These are phyloP conservation scores for Elaeagnus macrophylla DNA, from an alignment of 306 rosid species.

Conservation along the genomic window DNA sequence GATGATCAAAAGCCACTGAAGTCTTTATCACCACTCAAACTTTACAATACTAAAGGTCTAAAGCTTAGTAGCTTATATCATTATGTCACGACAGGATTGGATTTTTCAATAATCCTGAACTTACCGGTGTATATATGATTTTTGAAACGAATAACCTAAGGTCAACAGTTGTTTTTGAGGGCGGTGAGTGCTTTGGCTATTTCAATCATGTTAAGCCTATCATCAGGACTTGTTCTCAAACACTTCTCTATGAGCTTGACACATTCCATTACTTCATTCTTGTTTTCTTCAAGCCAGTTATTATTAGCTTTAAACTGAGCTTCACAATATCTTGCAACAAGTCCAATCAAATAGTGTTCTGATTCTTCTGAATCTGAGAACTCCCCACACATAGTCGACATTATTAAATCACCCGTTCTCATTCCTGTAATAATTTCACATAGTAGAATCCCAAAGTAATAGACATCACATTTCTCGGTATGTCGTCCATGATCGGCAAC, in stretches of 20 bases:
- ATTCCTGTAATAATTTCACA: not conserved
- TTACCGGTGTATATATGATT: not conserved
- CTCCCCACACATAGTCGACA: no score
- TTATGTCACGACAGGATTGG: constrained; percentile 20
- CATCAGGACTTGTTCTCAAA: not conserved
- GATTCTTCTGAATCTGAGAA: not conserved
- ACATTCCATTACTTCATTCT: not conserved
- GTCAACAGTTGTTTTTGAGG: not conserved
- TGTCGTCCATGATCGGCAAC: not conserved
- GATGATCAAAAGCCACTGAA: constrained; percentile 18
- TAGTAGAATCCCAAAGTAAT: constrained; percentile 2
- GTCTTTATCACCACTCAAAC: constrained; percentile 32
- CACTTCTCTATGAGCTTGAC: not conserved
- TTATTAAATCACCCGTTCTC: not conserved
- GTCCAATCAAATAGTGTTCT: not conserved
- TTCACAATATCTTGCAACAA: not conserved
- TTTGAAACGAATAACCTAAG: not conserved
- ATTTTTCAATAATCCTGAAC: not conserved
- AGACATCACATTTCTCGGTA: constrained; percentile 8
- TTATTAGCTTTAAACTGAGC: not conserved
- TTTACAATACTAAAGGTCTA: constrained; percentile 21
- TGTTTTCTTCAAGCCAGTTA: no score
- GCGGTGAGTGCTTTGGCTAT: not conserved
- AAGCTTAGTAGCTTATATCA: constrained; percentile 19
- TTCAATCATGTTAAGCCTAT: not conserved